phyloP scores from a whole-genome alignment of 1,139 yeast genomes.

The Yamadazyma songkhlaensis region DNA sequence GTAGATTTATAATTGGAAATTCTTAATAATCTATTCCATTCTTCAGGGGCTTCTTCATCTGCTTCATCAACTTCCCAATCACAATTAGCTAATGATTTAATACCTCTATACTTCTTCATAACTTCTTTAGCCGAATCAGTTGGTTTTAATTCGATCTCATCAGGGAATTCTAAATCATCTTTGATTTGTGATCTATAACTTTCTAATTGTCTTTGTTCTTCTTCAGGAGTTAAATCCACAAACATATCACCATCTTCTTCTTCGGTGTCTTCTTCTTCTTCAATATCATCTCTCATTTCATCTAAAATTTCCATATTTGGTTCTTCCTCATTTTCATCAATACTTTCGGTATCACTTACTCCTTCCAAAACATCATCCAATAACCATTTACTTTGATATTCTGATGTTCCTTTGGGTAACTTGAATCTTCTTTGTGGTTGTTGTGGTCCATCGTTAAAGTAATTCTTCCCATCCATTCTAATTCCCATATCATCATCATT shows the following conservation, averaged over 20 bases:
- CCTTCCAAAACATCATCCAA: slow-evolving; percentile 53
- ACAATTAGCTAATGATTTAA: slow-evolving; percentile 75
- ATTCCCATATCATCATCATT: slow-evolving; percentile 51
- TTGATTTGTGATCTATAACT: slow-evolving; percentile 67
- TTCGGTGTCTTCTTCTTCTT: slow-evolving; percentile 32
- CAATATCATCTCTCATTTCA: slow-evolving; percentile 20
- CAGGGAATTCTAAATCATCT: slow-evolving; percentile 93
- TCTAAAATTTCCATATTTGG: slow-evolving; percentile 26
- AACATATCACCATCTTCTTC: slow-evolving; percentile 56
- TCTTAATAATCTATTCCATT: slow-evolving; percentile 74
- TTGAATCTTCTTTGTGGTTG: slow-evolving; percentile 32
- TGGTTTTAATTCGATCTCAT: slow-evolving; percentile 86
- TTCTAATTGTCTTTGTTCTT: slow-evolving; percentile 74
- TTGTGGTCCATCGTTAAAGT: slow-evolving; percentile 42
- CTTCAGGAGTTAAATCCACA: slow-evolving; percentile 75
- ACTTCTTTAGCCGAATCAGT: slow-evolving; percentile 71
- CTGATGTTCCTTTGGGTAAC: slow-evolving; percentile 87
- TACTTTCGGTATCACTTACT: slow-evolving; percentile 54
- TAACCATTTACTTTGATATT: slow-evolving; percentile 92
- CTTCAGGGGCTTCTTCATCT: slow-evolving; percentile 72
- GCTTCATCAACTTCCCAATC: slow-evolving; percentile 86
- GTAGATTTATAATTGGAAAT: slow-evolving; percentile 78
- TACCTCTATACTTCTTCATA: slow-evolving; percentile 77
- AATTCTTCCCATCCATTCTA: slow-evolving; percentile 68
- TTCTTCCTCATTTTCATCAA: slow-evolving; percentile 31